Base-by-base conservation (phyloP, 768 basidiomycete species). In the Rhodotorula toruloides region DNA sequence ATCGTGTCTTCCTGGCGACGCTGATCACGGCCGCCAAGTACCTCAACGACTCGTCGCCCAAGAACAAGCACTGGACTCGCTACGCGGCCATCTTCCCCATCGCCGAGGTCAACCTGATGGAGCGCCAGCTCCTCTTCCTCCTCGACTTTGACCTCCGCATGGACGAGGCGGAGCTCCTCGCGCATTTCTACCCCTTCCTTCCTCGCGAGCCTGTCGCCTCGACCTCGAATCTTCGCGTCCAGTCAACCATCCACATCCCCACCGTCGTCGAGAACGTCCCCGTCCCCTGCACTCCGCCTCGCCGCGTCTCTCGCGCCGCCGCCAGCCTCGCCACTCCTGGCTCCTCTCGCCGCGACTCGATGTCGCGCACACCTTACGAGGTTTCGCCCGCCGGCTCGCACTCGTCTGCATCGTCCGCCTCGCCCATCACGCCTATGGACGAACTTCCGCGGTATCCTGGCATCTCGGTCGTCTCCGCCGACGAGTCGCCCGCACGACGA, bases 1-100 rank as follows among this genome's bases (percentile, higher is more conserved):
- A 98, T 76, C 87, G 94, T 54, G 87, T 99, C 58, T 97, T 99
- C 79, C 84, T 99, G 72, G 94, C 94, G 31, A 87, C 89, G 1
- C 87, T 99, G 73, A 97, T 99, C 78, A 88, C 91, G 47, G 86
- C 94, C 31, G 88, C 91, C 68, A 99, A 99, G 80, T 97, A 97
- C 78, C 85, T 97, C 76, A 96, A 99, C 78, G 74, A 75, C 61
- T 75, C 74, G 10, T 87, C 88, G 50, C 90, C 90, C 6, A 94
- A 92, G 83, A 99, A 97, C 81, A 83, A 83, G 77, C 89, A 96
- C 81, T 99, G 94, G 94, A 84, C 87, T 61, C 79, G 79, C 54
- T 90, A 91, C 76, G 87, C 86, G 22, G 80, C 81, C 48, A 79
- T 89, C 70, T 93, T 90, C 80, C 85, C 78, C 29, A 74, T 77